phyloP scores from a whole-genome alignment of 108 stramenopile species.

The Stephanodiscus triporus region DNA sequence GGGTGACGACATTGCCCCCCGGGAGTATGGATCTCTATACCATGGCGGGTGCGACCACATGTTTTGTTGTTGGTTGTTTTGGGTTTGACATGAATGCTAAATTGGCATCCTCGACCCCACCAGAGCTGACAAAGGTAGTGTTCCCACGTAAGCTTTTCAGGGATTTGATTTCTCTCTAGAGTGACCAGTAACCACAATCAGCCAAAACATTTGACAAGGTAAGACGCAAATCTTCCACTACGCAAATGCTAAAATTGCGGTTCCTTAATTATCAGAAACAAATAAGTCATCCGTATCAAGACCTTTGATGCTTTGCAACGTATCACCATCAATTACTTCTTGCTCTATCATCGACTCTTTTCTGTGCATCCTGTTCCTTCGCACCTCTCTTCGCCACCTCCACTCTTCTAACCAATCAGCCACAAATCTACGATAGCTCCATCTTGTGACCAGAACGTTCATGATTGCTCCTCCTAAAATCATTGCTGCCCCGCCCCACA shows the following conservation, averaged over 20 bases:
- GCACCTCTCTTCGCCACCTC: constrained; percentile 42
- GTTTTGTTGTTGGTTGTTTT: no score
- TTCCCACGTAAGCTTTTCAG: no score
- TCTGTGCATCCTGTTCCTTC: constrained; percentile 23
- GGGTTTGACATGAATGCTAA: no score
- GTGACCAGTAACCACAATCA: no score
- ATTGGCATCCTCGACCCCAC: no score
- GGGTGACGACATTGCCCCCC: no score
- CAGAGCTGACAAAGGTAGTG: no score
- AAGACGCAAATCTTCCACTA: no score
- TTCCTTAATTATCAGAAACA: neutral
- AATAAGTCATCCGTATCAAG: neutral
- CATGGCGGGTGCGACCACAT: no score
- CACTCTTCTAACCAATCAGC: constrained; percentile 49
- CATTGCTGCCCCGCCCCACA: constrained; percentile 46
- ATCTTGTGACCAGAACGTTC: constrained; percentile 20
- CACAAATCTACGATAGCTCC: constrained; percentile 35
- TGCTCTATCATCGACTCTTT: neutral
- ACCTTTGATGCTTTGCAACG: neutral
- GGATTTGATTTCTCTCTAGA: no score
- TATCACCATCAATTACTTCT: neutral
- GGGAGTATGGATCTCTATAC: neutral
- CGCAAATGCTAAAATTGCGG: no score
- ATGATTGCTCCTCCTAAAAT: constrained; percentile 33
- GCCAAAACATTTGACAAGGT: no score